Conservation (phyloP, 176 grass and related monocot species). For the Oryza nivara region DNA sequence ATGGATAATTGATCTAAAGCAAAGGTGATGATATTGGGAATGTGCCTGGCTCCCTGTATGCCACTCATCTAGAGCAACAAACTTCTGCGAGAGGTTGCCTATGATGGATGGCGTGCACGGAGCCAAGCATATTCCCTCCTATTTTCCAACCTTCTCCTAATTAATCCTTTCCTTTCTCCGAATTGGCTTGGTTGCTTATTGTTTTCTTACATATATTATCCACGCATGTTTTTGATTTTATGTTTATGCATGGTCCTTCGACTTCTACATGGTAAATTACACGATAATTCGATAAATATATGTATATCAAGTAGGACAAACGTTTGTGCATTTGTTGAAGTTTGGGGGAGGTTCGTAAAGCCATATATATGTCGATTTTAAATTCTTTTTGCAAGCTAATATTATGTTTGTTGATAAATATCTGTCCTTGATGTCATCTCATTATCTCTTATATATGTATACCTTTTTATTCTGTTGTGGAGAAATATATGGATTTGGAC, state of each 20-base stretch:
- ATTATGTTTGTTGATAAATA: background rate
- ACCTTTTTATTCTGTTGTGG: background rate
- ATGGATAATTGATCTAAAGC: background rate
- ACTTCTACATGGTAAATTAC: background rate
- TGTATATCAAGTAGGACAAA: background rate
- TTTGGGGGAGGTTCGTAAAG: background rate
- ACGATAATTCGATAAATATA: too few relatives aligned
- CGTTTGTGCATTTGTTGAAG: background rate
- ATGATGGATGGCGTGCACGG: constrained; percentile 64
- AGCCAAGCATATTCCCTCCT: constrained; percentile 55
- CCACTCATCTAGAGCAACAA: constrained; percentile 65
- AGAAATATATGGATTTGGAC: background rate
- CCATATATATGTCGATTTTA: background rate
- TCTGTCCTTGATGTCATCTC: background rate
- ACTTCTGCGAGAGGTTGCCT: constrained; percentile 40
- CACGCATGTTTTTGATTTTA: background rate
- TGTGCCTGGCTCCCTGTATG: constrained; percentile 80
- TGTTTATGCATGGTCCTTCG: background rate
- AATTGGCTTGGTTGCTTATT: background rate
- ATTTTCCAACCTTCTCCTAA: background rate
- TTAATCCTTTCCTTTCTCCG: background rate
- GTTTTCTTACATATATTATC: background rate
- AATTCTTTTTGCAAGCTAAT: background rate
- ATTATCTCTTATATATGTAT: background rate
- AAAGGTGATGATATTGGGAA: constrained; percentile 39